phyloP scores from a whole-genome alignment of 306 rosid genomes.

The Prunus salicina region DNA sequence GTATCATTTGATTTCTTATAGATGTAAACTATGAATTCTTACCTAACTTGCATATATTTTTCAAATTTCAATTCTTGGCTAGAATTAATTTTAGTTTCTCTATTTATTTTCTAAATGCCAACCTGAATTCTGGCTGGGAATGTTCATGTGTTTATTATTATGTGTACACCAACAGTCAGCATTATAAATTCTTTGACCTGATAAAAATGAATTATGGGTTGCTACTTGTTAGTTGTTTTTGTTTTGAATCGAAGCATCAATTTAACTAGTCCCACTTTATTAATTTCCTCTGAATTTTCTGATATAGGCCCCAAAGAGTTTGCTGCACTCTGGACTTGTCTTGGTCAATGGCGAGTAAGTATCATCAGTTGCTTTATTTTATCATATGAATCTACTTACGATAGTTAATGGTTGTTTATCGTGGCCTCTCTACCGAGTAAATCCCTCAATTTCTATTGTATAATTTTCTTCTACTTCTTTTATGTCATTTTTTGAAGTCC shows the following conservation, averaged over 20 bases:
- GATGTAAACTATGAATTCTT: neutral
- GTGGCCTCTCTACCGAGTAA: neutral
- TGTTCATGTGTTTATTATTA: neutral
- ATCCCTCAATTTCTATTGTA: neutral
- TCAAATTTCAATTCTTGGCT: neutral
- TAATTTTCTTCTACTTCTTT: neutral
- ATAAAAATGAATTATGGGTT: neutral
- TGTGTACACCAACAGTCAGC: neutral
- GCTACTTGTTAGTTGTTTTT: neutral
- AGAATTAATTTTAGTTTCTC: neutral
- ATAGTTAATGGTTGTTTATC: neutral
- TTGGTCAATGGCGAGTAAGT: conserved; percentile 86
- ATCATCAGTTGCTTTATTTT: conserved; percentile 7
- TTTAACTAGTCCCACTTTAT: neutral
- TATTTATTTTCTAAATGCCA: neutral
- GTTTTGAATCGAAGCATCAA: neutral
- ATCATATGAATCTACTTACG: neutral
- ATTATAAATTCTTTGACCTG: neutral
- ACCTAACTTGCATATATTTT: neutral
- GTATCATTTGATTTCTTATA: neutral
- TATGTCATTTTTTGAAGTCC: neutral
- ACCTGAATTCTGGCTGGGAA: neutral
- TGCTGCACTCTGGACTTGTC: conserved; percentile 76
- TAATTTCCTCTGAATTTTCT: conserved; percentile 25
- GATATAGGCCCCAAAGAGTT: conserved; percentile 71